These are phyloP conservation scores for Pseudogymnoascus sp. DNA, from an alignment of 2,329 filamentous ascomycete genomes.

Conservation along the genomic window DNA sequence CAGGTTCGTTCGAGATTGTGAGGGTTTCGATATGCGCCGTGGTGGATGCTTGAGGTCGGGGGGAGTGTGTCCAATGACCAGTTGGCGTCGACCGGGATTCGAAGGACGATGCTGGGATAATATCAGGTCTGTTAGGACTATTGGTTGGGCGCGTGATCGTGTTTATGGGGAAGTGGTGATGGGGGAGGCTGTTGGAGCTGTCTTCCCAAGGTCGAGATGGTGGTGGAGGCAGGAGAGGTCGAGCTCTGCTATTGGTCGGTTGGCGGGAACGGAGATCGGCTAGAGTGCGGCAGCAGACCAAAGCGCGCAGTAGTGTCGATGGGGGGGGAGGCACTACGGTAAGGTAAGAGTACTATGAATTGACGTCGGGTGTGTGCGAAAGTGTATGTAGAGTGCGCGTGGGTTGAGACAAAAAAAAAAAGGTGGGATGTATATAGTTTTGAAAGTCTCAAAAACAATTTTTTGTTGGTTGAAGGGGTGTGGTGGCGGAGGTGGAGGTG, in stretches of 20 bases:
- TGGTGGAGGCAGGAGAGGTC: neutral
- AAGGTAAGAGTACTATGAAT: neutral
- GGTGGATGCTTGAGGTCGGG: neutral
- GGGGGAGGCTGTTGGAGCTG: neutral
- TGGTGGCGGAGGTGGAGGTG: neutral
- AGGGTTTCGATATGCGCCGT: neutral
- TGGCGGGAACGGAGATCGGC: neutral
- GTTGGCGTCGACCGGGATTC: constrained; percentile 1
- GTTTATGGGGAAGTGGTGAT: neutral
- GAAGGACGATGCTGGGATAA: neutral
- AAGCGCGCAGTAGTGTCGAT: neutral
- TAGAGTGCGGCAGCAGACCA: neutral
- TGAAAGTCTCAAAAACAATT: neutral
- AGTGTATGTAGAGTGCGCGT: neutral
- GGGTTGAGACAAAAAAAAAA: neutral
- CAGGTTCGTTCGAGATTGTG: neutral
- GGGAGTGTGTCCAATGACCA: constrained; percentile 28
- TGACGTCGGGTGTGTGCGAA: neutral
- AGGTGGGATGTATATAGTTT: neutral
- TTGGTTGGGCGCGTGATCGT: neutral
- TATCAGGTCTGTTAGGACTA: neutral
- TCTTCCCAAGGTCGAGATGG: neutral
- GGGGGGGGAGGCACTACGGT: neutral
- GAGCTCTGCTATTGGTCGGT: neutral
- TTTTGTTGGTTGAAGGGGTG: neutral